phyloP scores from a whole-genome alignment of 2,329 filamentous ascomycete species.

The Beauveria asiatica region DNA sequence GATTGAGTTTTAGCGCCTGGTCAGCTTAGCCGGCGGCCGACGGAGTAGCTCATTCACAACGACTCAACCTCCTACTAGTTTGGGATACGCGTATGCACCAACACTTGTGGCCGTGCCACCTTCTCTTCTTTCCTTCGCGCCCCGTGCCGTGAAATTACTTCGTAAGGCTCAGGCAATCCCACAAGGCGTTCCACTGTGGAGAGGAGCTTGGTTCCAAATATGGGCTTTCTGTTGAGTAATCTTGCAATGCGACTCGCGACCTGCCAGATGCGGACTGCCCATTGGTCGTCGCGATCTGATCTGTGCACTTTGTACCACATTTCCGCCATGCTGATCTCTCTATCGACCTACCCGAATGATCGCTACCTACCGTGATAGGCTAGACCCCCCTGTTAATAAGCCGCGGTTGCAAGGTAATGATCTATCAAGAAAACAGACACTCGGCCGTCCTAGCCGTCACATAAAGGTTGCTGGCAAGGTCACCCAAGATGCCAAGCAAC shows the following conservation, averaged over 20 bases:
- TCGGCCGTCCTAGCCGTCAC: background rate
- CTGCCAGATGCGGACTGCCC: background rate
- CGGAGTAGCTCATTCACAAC: background rate
- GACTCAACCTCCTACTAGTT: background rate
- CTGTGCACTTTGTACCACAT: background rate
- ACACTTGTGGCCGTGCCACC: background rate
- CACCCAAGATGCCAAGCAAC: background rate
- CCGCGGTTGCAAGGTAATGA: background rate
- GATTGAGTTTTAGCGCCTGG: background rate
- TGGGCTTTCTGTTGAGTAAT: background rate
- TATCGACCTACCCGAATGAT: background rate
- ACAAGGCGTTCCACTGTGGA: background rate
- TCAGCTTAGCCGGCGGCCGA: background rate
- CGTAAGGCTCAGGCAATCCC: background rate
- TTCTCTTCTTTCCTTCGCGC: background rate
- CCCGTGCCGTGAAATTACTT: background rate
- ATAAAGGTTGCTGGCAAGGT: background rate
- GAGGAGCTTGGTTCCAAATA: background rate
- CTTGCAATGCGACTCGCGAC: background rate
- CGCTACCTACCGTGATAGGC: conserved; percentile 1
- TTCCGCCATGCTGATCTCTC: background rate
- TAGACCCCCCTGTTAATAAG: background rate
- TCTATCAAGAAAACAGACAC: background rate
- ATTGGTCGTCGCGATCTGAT: background rate
- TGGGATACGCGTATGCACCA: background rate